Base-by-base conservation (phyloP, 495 filamentous ascomycete species). In the Neurospora sp. region DNA sequence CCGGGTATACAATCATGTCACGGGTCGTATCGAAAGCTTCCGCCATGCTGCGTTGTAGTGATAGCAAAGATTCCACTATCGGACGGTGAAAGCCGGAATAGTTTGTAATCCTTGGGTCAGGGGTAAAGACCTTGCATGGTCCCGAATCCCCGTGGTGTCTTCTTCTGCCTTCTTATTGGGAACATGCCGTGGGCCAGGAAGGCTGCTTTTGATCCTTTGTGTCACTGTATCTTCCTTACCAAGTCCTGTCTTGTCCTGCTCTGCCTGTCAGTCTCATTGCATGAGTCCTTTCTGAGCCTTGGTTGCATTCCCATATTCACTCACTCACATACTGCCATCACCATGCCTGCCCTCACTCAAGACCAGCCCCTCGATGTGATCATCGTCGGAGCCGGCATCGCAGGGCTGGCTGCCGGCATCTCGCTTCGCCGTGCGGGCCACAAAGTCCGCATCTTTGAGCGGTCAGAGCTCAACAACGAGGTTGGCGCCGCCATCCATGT, bases 401-500 rank as follows among this genome's bases (percentile, higher is more conserved):
- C 81, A 7, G 87, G 87, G 9, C 78, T 89, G n/a, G 79, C 80
- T 14, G 83, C 86, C 20, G 86, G 85, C 14, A 81, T 88, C 42
- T 83, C 85, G 1, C 73, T 88, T 39, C 81, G 84, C n/a, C 81
- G 79, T 1, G 79, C 80, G 16, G 87, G 86, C 12, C 86, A 88
- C 72, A 74, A 81, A 68, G 85, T 88, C 27, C 73, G 84, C 77
- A 84, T 90, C 70, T 81, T 85, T 70, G 87, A 89, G 75, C 84
- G 83, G 42, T 87, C 84, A 3, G 74, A 40, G 1, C 84, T 89
- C 70, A 77, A 83, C 31, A 84, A 81, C 40, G 87, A 89, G 75
- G 80, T 87, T 7, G 87, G 87, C 16, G 87, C 87, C n/a, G 87
- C 86, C n/a, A 84, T 88, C 48, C 79, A 83, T 37, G 71, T 87